A percentile compares a stretch with the other conserved stretches of the same genome.
phyloP scores from a whole-genome alignment of 2,329 filamentous ascomycete genomes.

The Cladosporium halotolerans region DNA sequence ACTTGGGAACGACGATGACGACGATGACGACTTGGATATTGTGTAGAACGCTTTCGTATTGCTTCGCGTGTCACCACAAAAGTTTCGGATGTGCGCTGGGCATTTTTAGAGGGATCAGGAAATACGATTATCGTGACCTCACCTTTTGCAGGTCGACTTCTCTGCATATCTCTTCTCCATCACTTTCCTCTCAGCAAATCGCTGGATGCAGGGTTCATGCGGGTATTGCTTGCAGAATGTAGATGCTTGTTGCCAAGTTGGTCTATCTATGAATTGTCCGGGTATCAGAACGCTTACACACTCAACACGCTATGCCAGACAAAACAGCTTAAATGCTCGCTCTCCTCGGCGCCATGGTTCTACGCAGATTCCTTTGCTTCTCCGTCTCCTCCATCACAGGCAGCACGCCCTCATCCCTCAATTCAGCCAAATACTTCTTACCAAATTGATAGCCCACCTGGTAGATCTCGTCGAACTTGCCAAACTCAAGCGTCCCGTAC shows the following conservation, averaged over 20 bases:
- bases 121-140: too few species aligned
- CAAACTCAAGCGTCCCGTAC: slow-evolving; percentile 93
- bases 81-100: too few species aligned
- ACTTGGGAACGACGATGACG: slow-evolving; percentile 34
- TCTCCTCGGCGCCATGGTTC: slow-evolving; percentile 47
- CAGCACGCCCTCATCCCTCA: slow-evolving; percentile 73
- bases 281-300: neutral
- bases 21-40: slow-evolving; percentile 45
- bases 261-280: too few species aligned
- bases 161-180: too few species aligned
- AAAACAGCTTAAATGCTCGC: slow-evolving; percentile 36
- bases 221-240: too few species aligned
- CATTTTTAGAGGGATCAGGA: too few species aligned
- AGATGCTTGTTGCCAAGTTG: too few species aligned
- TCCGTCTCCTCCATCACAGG: slow-evolving; percentile 49
- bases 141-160: too few species aligned
- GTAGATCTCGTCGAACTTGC: slow-evolving; percentile 96
- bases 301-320: neutral
- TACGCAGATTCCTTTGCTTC: slow-evolving; percentile 44
- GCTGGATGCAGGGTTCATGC: too few species aligned
- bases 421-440: slow-evolving; percentile 66
- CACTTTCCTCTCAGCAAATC: too few species aligned
- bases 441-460: slow-evolving; percentile 81
- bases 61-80: neutral
- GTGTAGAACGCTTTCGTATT: slow-evolving; percentile 26